Percentiles rank a stretch among this genome's conserved stretches.
Evolutionary conservation across 306 rosid genomes (phyloP).

Genomic region (Prosopis cineraria): DNA sequence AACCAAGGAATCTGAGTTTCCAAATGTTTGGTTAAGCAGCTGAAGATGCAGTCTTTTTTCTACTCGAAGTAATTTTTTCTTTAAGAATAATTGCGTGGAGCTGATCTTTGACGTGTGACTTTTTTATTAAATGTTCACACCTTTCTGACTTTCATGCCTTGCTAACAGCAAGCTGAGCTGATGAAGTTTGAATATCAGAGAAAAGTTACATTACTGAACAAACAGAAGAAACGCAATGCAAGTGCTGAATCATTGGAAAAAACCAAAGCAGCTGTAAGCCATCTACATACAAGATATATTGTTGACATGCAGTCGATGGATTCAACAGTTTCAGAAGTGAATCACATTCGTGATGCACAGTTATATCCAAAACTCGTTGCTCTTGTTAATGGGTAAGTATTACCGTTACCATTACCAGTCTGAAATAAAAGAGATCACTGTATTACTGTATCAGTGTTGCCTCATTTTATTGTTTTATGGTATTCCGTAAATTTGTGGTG

Average conservation of each 20-base stretch:
- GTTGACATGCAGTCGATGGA: conserved; percentile 82
- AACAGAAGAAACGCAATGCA: conserved; percentile 54
- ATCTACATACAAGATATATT: conserved; percentile 64
- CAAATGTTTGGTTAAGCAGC: neutral
- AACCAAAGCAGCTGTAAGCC: conserved; percentile 66
- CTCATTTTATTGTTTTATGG: neutral
- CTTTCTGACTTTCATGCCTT: neutral
- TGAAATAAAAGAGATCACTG: neutral
- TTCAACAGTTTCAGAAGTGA: conserved; percentile 65
- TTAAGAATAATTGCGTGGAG: neutral
- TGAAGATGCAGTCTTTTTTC: neutral
- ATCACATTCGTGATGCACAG: conserved; percentile 57
- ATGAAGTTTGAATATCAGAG: conserved; percentile 67
- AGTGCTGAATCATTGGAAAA: conserved; percentile 61
- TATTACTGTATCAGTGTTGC: neutral
- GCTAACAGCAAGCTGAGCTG: conserved; percentile 47
- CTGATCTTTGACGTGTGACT: neutral
- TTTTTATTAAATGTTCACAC: neutral
- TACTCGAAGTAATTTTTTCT: neutral
- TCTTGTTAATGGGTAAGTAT: conserved; percentile 53
- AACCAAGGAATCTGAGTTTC: neutral
- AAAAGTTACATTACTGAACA: conserved; percentile 55
- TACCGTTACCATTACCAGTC: neutral
- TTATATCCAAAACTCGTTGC: conserved; percentile 59
- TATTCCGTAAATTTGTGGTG: neutral